Evolutionary conservation across 75 land plant species (phyloP), one percentile per base, ranked within the genome.

Genomic region (Cupressus sempervirens): DNA sequence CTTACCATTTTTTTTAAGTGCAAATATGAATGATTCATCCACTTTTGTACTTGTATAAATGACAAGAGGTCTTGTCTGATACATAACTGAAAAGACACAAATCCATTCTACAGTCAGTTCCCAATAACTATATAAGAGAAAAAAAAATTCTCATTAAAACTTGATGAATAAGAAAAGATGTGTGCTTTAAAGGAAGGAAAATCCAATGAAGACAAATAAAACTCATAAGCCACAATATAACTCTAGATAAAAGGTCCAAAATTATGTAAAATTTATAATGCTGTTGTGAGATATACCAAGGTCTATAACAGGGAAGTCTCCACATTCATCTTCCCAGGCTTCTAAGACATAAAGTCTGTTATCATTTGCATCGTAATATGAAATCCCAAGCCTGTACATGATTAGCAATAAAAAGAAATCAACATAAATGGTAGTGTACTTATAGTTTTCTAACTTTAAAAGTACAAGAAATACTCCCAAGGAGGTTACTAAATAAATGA

Each of bases 21-120:
- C 94, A 75, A 88, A 75, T 48, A 98, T 68, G 83, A 98, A 93
- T 23, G 88, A 82, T 58, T 98, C 99, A 58, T 98, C 98, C 89
- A 88, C 92, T 89, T 98, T 98, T 32, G 94, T 96, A 89, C 97
- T 96, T 76, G 97, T 93, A 87, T 93, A 98, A 45, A 98, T 96
- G 43, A 90, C 81, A 73, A 80, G 50, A 30, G 99, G 99, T 67
- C 88, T 92, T 43, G 92, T 94, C 88, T 98, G 99, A 91, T 87
- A 91, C 86, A 96, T 98, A 6, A 96, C 98, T 94, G 90, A 65
- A 85, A 0, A 83, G 88, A 48, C 10, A 81, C 23, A 81, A n/a
- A 82, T 50, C 38, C 45, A 23, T 77, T 11, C 30, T 23, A 16
- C 18, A 20, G n/a, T 77, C 2, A 77, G 46, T 68, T n/a, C 12